Base-by-base conservation (phyloP, 2,329 filamentous ascomycete species). In the Ophiocordyceps australis region DNA sequence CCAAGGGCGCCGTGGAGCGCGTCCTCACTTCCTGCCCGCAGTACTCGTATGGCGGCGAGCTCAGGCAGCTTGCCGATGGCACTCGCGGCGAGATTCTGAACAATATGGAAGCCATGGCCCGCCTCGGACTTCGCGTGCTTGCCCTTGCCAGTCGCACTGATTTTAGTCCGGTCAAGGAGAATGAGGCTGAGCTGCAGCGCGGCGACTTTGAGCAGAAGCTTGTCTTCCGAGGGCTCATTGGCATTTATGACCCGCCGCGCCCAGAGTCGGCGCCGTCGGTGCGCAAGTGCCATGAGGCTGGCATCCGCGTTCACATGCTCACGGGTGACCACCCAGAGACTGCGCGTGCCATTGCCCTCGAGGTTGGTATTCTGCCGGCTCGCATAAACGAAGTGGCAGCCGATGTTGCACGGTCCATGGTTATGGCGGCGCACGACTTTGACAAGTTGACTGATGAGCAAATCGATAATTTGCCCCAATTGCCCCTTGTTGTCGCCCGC, bases 231-330 rank as follows among this genome's bases (percentile, higher is more conserved):
- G 77, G 77, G 2, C 56, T 82, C 9, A 64, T 79, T 32, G 75
- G 74, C 25, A 57, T 81, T n/a, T 78, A 77, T 34, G 74, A 80
- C 31, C 74, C 75, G 4, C 75, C 74, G 33, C 72, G 74, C 2
- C 58, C 65, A 0, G 75, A 79, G 39, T 74, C 74, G 4, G 65
- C 59, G 2, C 62, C 54, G 2, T 65, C 68, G 0, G 68, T 75
- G 23, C 45, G 50, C 14, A 51, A 54, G 27, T 74, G 68, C 37
- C 65, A 71, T 32, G 52, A 60, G 29, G 71, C 70, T 19, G 71
- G 71, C 14, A 65, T 75, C 27, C 59, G 60, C 28, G 70, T 75
- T 9, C 69, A 74, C 39, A 75, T 75, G 70, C 56, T 75, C n/a
- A 78, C 73, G 12, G 73, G 72, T 31, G 72, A 78, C 31, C 70